Evolutionary conservation across 2,329 filamentous ascomycete genomes (phyloP), one percentile per base, ranked within the genome.

Genomic region (Botrytis fragariae): DNA sequence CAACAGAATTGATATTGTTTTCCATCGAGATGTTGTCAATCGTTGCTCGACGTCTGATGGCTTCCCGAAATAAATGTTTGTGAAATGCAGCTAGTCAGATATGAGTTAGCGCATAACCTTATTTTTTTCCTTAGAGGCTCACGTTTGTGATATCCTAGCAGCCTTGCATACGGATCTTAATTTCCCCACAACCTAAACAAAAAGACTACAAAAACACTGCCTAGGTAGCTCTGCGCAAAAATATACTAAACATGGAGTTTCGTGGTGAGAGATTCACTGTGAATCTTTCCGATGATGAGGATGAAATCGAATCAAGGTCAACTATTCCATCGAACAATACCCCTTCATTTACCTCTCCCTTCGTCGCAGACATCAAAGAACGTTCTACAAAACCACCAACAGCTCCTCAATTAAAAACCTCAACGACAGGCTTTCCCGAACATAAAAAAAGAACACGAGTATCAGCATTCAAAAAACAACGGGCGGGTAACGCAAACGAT

Each of bases 381-480:
- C 92, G 93, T 75, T 87, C 85, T 37, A 85, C 89, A 35, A 90
- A 89, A 75, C 86, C 92, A 7, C 90, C 92, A 14, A 85, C 86
- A 57, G 88, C 90, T 16, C 90, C 91, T 22, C 86, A 87, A 64
- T 84, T 88, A 59, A 88, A 88, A 69, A 83, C 84, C 16, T 84
- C 85, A 32, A 82, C 85, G 7, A 90, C 88, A 20, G 96, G 96
- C 1, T 98, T 98, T 78, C 96, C 96, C n/a, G 89, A 91, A 74
- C 95, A 94, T 82, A 96, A 92, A 82, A 94, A 93, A 81, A 90
- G 95, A 76, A 87, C 86, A 72, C 87, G 88, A 73, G 83, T 88
- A 12, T 97, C 94, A 2, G 88, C 92, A 2, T 97, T 97, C 84
- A 97, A 94, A 81, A 90, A 93, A 79, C 88, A 90, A 79, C 86